These are phyloP conservation scores for Solanum piurae DNA, from an alignment of 257 asterid genomes.

Conservation along the genomic window DNA sequence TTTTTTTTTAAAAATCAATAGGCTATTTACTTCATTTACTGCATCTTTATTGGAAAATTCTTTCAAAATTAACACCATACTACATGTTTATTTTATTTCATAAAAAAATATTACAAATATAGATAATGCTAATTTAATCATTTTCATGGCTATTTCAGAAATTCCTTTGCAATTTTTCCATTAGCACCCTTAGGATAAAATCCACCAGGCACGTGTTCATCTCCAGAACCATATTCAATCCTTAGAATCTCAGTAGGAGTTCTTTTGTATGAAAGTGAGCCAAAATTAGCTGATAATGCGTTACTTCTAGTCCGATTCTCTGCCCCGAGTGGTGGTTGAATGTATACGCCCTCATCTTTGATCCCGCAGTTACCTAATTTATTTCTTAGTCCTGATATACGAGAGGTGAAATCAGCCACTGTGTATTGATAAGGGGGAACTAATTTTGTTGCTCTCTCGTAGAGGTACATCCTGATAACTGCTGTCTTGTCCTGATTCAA, in stretches of 20 bases:
- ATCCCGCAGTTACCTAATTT: slow-evolving; percentile 21
- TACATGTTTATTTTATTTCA: neutral
- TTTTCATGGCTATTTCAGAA: neutral
- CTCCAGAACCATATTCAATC: slow-evolving; percentile 19
- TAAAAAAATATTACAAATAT: neutral
- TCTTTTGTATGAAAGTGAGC: slow-evolving; percentile 30
- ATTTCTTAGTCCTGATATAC: slow-evolving; percentile 30
- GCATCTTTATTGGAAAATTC: neutral
- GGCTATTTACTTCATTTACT: neutral
- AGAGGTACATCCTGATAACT: slow-evolving; percentile 26
- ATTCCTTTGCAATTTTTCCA: slow-evolving; percentile 31
- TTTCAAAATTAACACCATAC: neutral
- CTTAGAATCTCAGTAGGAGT: slow-evolving; percentile 26
- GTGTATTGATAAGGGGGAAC: slow-evolving; percentile 27
- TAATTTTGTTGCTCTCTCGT: slow-evolving; percentile 10
- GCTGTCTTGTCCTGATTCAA: slow-evolving; percentile 53
- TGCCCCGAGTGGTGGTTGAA: slow-evolving; percentile 21
- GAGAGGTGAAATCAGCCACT: slow-evolving; percentile 27
- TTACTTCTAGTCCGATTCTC: slow-evolving; percentile 26
- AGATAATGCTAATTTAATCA: neutral
- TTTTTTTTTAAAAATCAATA: too few relatives aligned
- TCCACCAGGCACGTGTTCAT: slow-evolving; percentile 27
- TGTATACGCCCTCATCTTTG: slow-evolving; percentile 33
- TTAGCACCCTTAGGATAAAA: slow-evolving; percentile 33
- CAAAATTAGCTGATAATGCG: slow-evolving; percentile 18